phyloP scores from a whole-genome alignment of 192 early-diverging fungal genomes.

The Coemansia guatemalensis region DNA sequence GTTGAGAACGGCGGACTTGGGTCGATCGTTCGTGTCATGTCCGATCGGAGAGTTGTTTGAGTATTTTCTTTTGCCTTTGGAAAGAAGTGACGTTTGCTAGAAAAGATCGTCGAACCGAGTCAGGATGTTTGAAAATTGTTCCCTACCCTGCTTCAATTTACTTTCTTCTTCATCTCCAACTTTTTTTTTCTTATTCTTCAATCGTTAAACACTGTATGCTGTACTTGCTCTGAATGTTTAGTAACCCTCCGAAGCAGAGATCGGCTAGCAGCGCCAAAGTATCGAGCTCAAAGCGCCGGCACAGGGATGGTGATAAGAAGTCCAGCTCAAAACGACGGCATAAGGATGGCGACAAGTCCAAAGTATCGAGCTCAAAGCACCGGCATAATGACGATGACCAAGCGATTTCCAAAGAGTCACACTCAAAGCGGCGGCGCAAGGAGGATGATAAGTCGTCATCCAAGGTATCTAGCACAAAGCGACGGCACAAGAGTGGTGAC shows the following conservation, averaged over 20 bases:
- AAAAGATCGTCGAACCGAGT: neutral
- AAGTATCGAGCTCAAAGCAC: too few relatives aligned
- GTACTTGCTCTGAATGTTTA: constrained; percentile 4
- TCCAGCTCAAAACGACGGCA: too few relatives aligned
- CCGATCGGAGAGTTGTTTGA: constrained; percentile 76
- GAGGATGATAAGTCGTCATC: neutral
- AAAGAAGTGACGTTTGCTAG: constrained; percentile 65
- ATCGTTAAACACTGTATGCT: neutral
- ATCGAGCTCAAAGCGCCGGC: too few relatives aligned
- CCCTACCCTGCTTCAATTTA: neutral
- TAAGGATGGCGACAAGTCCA: too few relatives aligned
- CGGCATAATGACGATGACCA: too few relatives aligned
- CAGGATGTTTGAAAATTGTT: neutral
- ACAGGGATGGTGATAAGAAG: too few relatives aligned
- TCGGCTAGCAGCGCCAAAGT: neutral
- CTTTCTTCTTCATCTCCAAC: neutral
- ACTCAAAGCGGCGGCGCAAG: neutral
- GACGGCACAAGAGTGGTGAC: too few relatives aligned
- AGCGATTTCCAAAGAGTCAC: too few relatives aligned
- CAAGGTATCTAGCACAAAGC: neutral
- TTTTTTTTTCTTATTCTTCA: constrained; percentile 7
- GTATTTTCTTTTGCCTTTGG: constrained; percentile 78
- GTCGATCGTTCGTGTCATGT: constrained; percentile 88
- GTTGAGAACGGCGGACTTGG: constrained; percentile 86
- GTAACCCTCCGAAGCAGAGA: constrained; percentile 8